Evolutionary conservation across 208 protist species (phyloP).

Genomic region (Leishmania gerbilli): DNA sequence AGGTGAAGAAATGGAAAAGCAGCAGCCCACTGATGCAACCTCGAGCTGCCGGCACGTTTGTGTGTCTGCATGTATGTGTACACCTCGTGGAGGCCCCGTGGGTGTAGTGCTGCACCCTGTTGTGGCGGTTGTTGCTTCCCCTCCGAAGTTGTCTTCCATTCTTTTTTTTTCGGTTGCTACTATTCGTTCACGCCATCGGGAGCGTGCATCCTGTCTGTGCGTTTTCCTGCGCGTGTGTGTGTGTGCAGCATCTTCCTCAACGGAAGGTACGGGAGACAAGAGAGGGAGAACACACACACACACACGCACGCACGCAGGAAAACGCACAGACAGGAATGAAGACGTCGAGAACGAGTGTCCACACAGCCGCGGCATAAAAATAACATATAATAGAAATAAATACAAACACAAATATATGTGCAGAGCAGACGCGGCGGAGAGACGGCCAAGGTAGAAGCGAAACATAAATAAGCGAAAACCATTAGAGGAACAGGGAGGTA

Average conservation of each 20-base stretch:
- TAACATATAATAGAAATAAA: not conserved
- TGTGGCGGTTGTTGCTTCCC: not conserved
- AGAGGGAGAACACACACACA: not conserved
- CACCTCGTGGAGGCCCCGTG: not conserved
- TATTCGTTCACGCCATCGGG: not conserved
- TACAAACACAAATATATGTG: not conserved
- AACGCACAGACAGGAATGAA: not conserved
- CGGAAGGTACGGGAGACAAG: not conserved
- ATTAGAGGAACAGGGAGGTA: not conserved
- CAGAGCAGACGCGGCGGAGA: slow-evolving; percentile 6
- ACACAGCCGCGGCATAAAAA: not conserved
- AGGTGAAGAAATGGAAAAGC: not conserved
- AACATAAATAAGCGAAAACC: not conserved
- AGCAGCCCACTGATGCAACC: not conserved
- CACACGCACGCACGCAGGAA: not conserved
- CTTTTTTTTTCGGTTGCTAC: not conserved
- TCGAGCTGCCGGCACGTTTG: not conserved
- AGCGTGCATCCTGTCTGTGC: not conserved
- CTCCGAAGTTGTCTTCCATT: not conserved
- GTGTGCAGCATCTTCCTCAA: not conserved
- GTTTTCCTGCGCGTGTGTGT: not conserved
- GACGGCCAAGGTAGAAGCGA: not conserved
- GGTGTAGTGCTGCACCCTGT: not conserved
- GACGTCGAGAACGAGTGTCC: not conserved
- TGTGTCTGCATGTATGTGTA: not conserved